phyloP scores from a whole-genome alignment of 1,284 basidiomycete genomes.

The Phellinidium pouzarii region DNA sequence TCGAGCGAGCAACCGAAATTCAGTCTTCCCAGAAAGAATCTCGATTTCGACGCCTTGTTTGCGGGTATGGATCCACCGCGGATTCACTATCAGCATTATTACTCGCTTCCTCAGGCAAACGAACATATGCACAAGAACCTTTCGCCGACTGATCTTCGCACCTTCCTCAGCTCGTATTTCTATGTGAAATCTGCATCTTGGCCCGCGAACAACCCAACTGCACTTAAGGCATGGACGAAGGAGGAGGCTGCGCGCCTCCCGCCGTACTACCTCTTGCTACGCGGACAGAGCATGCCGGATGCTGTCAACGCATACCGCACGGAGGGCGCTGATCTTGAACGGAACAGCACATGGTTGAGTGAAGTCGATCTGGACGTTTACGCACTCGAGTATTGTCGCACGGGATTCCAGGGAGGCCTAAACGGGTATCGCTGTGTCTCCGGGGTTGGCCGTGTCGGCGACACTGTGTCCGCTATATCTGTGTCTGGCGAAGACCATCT shows the following conservation, averaged over 20 bases:
- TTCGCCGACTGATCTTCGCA: slow-evolving; percentile 37
- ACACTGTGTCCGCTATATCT: slow-evolving; percentile 20
- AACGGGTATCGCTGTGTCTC: slow-evolving; percentile 43
- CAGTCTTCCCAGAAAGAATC: slow-evolving; percentile 16
- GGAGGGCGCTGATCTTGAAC: slow-evolving; percentile 2
- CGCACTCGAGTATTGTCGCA: slow-evolving; percentile 40
- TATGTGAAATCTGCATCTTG: slow-evolving; percentile 56
- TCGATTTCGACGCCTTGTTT: slow-evolving; percentile 27
- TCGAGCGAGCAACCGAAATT: slow-evolving; percentile 5
- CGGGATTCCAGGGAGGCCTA: slow-evolving; percentile 57
- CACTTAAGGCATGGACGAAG: slow-evolving; percentile 29
- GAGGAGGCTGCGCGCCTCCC: slow-evolving; percentile 39
- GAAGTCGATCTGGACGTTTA: slow-evolving; percentile 45
- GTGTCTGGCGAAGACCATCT: slow-evolving; percentile 21
- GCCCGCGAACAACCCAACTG: slow-evolving; percentile 24
- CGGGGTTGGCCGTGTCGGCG: slow-evolving; percentile 21
- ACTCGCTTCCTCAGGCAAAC: slow-evolving; percentile 40
- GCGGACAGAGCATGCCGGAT: slow-evolving; percentile 45
- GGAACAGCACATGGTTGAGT: slow-evolving; percentile 37
- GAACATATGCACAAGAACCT: slow-evolving; percentile 32
- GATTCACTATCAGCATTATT: slow-evolving; percentile 54
- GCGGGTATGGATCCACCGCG: slow-evolving; percentile 40
- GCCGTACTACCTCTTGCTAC: slow-evolving; percentile 58
- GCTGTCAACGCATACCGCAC: slow-evolving; percentile 26
- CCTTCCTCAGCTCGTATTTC: slow-evolving; percentile 51